Evolutionary conservation across 2,329 filamentous ascomycete genomes (phyloP).

Genomic region (Microthyrium microscopicum): DNA sequence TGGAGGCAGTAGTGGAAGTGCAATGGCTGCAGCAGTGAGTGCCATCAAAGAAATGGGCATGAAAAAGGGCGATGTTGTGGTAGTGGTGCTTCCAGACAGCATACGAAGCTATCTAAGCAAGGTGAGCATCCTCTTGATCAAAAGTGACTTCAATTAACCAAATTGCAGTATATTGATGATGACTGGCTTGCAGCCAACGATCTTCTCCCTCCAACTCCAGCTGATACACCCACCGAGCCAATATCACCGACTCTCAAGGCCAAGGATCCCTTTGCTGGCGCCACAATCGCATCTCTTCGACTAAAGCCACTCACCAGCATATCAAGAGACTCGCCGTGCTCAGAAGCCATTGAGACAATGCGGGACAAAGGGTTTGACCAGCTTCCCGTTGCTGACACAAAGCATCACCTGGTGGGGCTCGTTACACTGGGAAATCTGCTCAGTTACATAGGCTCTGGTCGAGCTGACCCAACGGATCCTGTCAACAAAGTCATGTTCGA

Average conservation of each 20-base stretch:
- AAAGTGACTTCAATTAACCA: conserved; percentile 1
- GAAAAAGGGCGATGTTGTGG: conserved; percentile 69
- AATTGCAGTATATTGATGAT: conserved; percentile 68
- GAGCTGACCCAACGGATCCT: conserved; percentile 54
- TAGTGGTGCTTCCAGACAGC: conserved; percentile 85
- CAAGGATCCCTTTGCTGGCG: conserved; percentile 56
- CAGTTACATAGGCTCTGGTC: conserved; percentile 71
- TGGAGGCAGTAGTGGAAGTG: conserved; percentile 84
- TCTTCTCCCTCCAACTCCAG: conserved; percentile 52
- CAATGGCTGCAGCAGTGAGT: conserved; percentile 64
- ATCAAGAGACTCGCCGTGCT: conserved; percentile 50
- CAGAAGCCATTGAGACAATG: conserved; percentile 93
- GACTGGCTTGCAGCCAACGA: conserved; percentile 97
- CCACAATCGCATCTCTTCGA: conserved; percentile 66
- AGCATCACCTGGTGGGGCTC: conserved; percentile 61
- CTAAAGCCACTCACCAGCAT: conserved; percentile 90
- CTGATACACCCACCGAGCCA: conserved; percentile 21
- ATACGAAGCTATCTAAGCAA: conserved; percentile 96
- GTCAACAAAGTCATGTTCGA: conserved; percentile 94
- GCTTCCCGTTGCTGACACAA: conserved; percentile 66
- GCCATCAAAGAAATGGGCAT: conserved; percentile 64
- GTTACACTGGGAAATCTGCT: conserved; percentile 91
- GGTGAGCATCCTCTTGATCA: conserved; percentile 19
- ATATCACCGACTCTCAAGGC: conserved; percentile 22
- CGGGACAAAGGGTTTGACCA: conserved; percentile 97